These are phyloP conservation scores for Vitis riparia DNA, from an alignment of 164 flowering plant genomes.

Conservation along the genomic window DNA sequence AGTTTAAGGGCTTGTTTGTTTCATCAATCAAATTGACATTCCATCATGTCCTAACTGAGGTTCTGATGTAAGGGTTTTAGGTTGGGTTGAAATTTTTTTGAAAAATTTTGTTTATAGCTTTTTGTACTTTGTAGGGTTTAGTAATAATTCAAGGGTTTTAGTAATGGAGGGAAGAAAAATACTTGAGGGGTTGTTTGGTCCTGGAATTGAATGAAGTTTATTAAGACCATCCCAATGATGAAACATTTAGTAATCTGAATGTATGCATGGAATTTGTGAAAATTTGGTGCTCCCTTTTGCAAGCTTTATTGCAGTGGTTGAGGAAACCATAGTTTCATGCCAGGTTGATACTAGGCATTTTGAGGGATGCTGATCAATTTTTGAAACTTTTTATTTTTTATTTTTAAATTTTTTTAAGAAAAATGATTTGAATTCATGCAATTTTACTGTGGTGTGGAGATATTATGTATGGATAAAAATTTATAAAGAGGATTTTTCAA, in stretches of 20 bases:
- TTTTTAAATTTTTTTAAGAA: no score
- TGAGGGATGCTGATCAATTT: conserved; percentile 22
- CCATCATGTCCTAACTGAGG: no score
- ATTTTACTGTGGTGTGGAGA: no score
- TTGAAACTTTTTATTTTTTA: no score
- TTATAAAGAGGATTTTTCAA: no score
- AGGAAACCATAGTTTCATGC: conserved; percentile 36
- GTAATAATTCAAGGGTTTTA: no score
- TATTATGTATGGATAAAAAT: no score
- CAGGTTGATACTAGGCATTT: conserved; percentile 33
- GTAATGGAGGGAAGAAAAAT: neutral
- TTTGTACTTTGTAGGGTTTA: no score
- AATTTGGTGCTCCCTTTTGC: conserved; percentile 39
- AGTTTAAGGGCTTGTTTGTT: no score
- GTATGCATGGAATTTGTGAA: conserved; percentile 17
- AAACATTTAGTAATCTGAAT: conserved; percentile 43
- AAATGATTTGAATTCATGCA: no score
- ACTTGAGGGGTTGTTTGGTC: neutral
- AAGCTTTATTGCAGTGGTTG: conserved; percentile 26
- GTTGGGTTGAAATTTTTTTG: neutral
- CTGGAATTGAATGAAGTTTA: neutral
- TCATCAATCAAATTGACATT: no score
- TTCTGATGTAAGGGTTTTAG: no score
- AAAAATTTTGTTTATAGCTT: neutral
- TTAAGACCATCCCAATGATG: conserved; percentile 29